Evolutionary conservation across 176 grass and related monocot genomes (phyloP), one percentile per base, ranked within the genome.

Genomic region (Hsuehochloa calcarea): DNA sequence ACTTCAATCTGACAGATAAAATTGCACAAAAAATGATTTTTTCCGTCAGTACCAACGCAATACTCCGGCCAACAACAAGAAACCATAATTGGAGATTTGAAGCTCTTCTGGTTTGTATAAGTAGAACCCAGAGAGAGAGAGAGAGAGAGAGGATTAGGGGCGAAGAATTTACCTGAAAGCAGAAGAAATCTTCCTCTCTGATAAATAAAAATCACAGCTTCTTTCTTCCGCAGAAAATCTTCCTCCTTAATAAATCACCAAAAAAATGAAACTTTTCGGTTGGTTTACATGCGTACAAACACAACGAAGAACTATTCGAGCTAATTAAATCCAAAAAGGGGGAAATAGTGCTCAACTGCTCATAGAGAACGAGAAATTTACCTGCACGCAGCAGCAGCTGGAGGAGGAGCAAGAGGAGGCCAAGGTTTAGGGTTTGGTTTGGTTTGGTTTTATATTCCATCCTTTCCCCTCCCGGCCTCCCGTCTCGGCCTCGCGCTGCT

Each of bases 361-460:
- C 8, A 25, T 60, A 23, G 76, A 5, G 41, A 65, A 15, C 15
- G 14, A 65, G 58, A 19, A 46, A 49, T 61, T 79, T 40, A 79
- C 73, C 50, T 23, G 50, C 50, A n/a, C 31, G 31, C 50, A 23
- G 10, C 49, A 31, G 49, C 29, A 12, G 29, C 72, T 16, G n/a
- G 10, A 59, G 23, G 20, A 22, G 29, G 68, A 75, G 68, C 52
- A 45, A 51, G 15, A 29, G 29, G 56, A 37, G 43, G 58, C 45
- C 25, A 79, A 67, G 84, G 85, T 90, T 79, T 84, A 84, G 89
- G 89, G 68, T 74, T 83, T 74, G 74, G 37, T 65, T 37, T 50
- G 14, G 4, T 80, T 49, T 79, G 49, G 49, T 17, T 72, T 50
- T 54, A 6, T 37, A 22, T 31, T 37, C 55, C 63, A 2, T 37